Evolutionary conservation across 1,139 yeast genomes (phyloP), one percentile per base, ranked within the genome.

Genomic region (Pichia cactophila): DNA sequence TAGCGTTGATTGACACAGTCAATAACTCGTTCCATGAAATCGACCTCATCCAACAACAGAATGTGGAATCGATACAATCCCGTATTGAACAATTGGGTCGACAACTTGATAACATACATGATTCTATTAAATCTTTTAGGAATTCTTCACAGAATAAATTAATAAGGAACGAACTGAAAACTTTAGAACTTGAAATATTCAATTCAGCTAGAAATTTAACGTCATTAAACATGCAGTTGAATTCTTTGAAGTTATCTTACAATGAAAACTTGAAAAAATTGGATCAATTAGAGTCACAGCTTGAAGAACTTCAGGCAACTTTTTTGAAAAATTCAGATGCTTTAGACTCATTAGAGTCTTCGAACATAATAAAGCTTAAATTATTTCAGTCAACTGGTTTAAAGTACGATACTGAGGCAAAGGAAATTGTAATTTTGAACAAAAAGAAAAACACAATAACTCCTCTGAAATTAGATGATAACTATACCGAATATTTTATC

Each of bases 401-500:
- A 33, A 59, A 57, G 37, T 48, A 75, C 8, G 65, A 69, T 43
- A 61, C 61, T 10, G 60, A 74, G 17, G 76, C 73, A 5, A 57
- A 62, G 44, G 68, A 71, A 54, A 71, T 82, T 0, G 62, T 83
- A 42, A 74, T 83, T 14, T 72, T 77, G 52, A 78, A 80, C 54
- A 74, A 74, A 45, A 67, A 68, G 16, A 66, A 69, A 36, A 78
- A 76, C 52, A 65, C 71, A 20, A 69, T 81, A 2, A 78, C 76
- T 56, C 72, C 78, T 6, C 65, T 85, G 47, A 72, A 75, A 35
- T 73, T 81, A 12, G 85, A 80, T 55, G 62, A 58, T 42, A 74
- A 77, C 56, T 81, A 80, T 58, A 76, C 82, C 55, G 80, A 78
- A 54, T 81, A 74, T 58, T 83, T 83, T 61, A 73, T 83, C 33